Conservation (phyloP, 2,329 filamentous ascomycete species). For the Penicillium sp. region DNA sequence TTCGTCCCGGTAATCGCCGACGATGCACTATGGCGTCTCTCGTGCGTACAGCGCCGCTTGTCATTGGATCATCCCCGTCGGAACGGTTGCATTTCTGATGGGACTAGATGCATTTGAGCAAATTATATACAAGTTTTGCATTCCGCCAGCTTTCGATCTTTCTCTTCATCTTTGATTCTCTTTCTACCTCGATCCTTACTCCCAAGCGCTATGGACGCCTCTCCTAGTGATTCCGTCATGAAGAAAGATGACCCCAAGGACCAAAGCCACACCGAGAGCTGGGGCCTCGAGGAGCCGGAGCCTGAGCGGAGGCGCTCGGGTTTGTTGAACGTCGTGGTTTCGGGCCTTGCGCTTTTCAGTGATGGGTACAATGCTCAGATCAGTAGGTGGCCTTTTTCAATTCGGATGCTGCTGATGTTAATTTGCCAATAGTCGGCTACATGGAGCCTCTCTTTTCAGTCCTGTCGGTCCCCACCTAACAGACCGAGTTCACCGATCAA, state of each 20-base stretch:
- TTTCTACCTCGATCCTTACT: not conserved
- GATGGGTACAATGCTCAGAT: constrained; percentile 43
- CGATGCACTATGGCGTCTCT: not conserved
- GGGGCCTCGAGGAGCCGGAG: constrained; percentile 7
- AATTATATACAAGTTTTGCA: not conserved
- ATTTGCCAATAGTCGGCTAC: constrained; percentile 25
- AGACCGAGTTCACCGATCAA: not conserved
- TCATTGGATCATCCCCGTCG: constrained; percentile 4
- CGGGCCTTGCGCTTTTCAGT: constrained; percentile 39
- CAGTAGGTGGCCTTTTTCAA: constrained; percentile 15
- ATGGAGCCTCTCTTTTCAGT: constrained; percentile 38
- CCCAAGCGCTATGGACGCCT: constrained; percentile 1
- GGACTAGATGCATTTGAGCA: not conserved
- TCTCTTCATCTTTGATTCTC: not conserved
- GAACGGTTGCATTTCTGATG: not conserved
- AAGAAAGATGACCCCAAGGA: constrained; percentile 7
- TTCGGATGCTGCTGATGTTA: constrained; percentile 1
- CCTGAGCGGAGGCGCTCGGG: constrained; percentile 21
- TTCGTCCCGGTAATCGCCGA: constrained; percentile 10
- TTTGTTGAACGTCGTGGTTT: constrained; percentile 35
- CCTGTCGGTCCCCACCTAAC: constrained; percentile 17
- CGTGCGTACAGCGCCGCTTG: constrained; percentile 2
- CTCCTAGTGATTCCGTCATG: constrained; percentile 13
- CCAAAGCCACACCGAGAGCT: constrained; percentile 1
- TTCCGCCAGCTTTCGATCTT: not conserved